phyloP scores from a whole-genome alignment of 2,329 filamentous ascomycete species.

The Cercospora sojina region DNA sequence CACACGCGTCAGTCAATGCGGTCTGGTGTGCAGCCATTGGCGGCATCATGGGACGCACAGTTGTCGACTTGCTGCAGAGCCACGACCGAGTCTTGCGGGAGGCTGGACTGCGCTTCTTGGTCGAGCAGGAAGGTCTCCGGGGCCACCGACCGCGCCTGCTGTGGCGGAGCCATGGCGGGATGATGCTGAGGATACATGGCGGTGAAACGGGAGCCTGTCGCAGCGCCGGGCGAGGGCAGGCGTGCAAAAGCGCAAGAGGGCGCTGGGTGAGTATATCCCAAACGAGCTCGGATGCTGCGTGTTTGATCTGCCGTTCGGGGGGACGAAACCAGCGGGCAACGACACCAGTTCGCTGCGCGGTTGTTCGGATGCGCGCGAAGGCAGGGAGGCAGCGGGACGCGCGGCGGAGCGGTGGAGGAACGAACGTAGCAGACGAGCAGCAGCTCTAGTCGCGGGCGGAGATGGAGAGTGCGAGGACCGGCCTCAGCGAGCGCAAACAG shows the following conservation, averaged over 20 bases:
- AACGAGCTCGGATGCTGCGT: constrained; percentile 11
- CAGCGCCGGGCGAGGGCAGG: constrained; percentile 4
- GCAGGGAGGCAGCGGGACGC: background rate
- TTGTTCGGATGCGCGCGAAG: background rate
- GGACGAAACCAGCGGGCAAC: constrained; percentile 17
- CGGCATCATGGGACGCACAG: constrained; percentile 56
- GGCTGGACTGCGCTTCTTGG: constrained; percentile 91
- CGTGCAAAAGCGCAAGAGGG: constrained; percentile 4
- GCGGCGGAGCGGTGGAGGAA: constrained; percentile 8
- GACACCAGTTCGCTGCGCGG: constrained; percentile 27
- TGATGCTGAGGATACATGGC: constrained; percentile 57
- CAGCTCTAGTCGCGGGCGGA: constrained; percentile 10
- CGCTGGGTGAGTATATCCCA: constrained; percentile 11
- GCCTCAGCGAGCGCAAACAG: constrained; percentile 24
- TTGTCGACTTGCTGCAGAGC: constrained; percentile 98
- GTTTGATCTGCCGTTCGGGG: constrained; percentile 14
- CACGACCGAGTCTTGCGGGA: constrained; percentile 94
- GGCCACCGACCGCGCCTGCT: constrained; percentile 68
- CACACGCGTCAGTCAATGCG: constrained; percentile 36
- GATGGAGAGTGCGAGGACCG: constrained; percentile 20
- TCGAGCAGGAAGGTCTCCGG: constrained; percentile 99
- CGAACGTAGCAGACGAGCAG: constrained; percentile 19
- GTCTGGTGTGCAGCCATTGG: background rate
- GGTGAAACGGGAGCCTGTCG: background rate
- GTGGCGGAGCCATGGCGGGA: constrained; percentile 77